Percentiles rank a stretch among this genome's conserved stretches.
phyloP scores from a whole-genome alignment of 192 early-diverging fungal species.

The Coemansia sp. region DNA sequence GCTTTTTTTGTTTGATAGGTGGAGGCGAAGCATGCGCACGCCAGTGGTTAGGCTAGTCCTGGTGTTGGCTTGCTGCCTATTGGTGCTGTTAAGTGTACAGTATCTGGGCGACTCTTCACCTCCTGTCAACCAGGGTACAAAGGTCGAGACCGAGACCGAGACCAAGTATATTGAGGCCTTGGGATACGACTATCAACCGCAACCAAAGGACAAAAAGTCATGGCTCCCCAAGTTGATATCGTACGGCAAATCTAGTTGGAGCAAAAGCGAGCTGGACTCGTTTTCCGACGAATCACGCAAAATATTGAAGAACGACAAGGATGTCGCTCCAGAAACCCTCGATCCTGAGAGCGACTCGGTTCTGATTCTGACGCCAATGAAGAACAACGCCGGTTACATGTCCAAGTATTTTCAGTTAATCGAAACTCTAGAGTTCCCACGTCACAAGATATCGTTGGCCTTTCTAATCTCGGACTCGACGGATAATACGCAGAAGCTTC shows the following conservation, averaged over 20 bases:
- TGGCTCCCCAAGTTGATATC: constrained; percentile 28
- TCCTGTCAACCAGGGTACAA: too few species aligned
- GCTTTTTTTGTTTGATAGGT: neutral
- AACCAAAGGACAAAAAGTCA: constrained; percentile 23
- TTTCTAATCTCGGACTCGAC: constrained; percentile 67
- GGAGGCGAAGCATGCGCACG: constrained; percentile 13
- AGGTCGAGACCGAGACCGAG: neutral
- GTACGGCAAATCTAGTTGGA: neutral
- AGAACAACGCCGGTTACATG: constrained; percentile 61
- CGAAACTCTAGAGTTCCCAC: constrained; percentile 60
- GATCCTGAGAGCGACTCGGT: constrained; percentile 43
- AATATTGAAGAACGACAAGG: constrained; percentile 30
- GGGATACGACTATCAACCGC: constrained; percentile 27
- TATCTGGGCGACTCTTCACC: neutral
- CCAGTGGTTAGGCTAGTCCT: neutral
- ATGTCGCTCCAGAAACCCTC: constrained; percentile 20
- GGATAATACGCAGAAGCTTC: constrained; percentile 61
- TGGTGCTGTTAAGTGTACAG: constrained; percentile 1
- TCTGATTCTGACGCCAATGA: constrained; percentile 69
- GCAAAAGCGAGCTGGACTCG: neutral
- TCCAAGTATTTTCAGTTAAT: constrained; percentile 64
- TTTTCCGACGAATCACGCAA: constrained; percentile 29
- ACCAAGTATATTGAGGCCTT: constrained; percentile 32
- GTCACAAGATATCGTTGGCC: constrained; percentile 64
- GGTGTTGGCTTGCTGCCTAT: constrained; percentile 6